A percentile compares a stretch with the other conserved stretches of the same genome.
Conservation (phyloP, 2,329 filamentous ascomycete genomes). For the Pyrenophora seminiperda region DNA sequence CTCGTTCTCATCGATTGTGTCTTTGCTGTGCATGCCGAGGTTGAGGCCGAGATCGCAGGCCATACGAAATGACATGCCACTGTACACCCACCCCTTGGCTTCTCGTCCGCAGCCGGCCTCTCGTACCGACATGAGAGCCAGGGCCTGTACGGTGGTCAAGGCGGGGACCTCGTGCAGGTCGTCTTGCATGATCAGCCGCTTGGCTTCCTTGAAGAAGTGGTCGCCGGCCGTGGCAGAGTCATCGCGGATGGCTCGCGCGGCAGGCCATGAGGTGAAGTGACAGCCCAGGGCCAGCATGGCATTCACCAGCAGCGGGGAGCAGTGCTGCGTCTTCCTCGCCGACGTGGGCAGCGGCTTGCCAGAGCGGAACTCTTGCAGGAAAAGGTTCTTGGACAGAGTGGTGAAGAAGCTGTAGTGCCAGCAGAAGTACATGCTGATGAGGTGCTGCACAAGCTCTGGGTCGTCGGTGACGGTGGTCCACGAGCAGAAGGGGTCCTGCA, state of each 20-base stretch:
- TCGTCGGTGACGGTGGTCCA: slow-evolving; percentile 90
- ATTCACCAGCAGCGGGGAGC: slow-evolving; percentile 88
- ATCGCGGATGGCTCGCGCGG: slow-evolving; percentile 70
- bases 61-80: slow-evolving; percentile 98
- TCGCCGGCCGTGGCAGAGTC: slow-evolving; percentile 89
- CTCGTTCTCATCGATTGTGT: slow-evolving; percentile 74
- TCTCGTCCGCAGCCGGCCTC: slow-evolving; percentile 94
- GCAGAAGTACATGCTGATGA: slow-evolving; percentile 97
- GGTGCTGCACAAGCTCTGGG: slow-evolving; percentile 76
- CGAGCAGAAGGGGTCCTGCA: slow-evolving; percentile 74
- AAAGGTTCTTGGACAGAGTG: slow-evolving; percentile 81
- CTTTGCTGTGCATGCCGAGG: slow-evolving; percentile 65
- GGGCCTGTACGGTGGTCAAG: slow-evolving; percentile 87
- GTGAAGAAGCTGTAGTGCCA: slow-evolving; percentile 99
- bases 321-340: slow-evolving; percentile 69
- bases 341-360: slow-evolving; percentile 64
- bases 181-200: slow-evolving; percentile 84
- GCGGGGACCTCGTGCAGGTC: slow-evolving; percentile 91
- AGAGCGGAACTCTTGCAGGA: slow-evolving; percentile 80
- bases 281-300: slow-evolving; percentile 91
- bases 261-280: slow-evolving; percentile 81
- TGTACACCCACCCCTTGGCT: slow-evolving; percentile 97
- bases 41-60: slow-evolving; percentile 92
- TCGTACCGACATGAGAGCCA: slow-evolving; percentile 93
- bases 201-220: slow-evolving; percentile 94